phyloP scores from a whole-genome alignment of 2,329 filamentous ascomycete genomes.

The Scedosporium minutisporum region DNA sequence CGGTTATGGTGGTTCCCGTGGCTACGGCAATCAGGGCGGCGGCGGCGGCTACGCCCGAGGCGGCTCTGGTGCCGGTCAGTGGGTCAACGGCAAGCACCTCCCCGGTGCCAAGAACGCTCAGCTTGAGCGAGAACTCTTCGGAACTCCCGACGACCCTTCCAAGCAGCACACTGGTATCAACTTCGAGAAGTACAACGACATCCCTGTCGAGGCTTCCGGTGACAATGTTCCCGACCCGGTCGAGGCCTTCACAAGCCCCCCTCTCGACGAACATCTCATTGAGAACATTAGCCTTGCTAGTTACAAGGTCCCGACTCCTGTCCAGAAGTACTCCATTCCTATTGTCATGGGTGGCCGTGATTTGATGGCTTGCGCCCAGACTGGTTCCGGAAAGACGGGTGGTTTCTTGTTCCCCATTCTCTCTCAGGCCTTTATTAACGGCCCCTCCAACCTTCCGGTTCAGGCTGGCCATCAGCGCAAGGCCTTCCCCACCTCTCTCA shows the following conservation, averaged over 20 bases:
- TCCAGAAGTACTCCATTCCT: constrained; percentile 98
- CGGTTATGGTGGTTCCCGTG: constrained; percentile 21
- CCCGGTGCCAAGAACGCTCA: constrained; percentile 81
- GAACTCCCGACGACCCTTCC: constrained; percentile 76
- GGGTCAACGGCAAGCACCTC: constrained; percentile 94
- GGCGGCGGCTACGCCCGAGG: constrained; percentile 55
- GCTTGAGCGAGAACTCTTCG: constrained; percentile 91
- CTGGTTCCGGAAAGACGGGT: constrained; percentile 98
- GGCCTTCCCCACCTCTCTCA: constrained; percentile 91
- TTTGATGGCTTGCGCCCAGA: constrained; percentile 99
- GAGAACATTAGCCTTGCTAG: constrained; percentile 87
- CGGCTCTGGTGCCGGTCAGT: constrained; percentile 83
- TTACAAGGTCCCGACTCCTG: constrained; percentile 92
- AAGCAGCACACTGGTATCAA: constrained; percentile 99
- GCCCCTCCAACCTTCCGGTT: constrained; percentile 62
- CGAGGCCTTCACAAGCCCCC: constrained; percentile 83
- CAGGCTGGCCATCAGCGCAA: constrained; percentile 82
- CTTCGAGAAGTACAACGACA: constrained; percentile 99
- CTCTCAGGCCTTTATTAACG: constrained; percentile 90
- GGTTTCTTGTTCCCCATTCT: constrained; percentile 99
- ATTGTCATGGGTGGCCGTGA: constrained; percentile 98
- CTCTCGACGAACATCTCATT: constrained; percentile 87
- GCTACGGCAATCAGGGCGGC: constrained; percentile 30
- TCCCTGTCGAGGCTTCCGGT: constrained; percentile 94
- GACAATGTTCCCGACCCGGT: constrained; percentile 89